A percentile compares a stretch with the other conserved stretches of the same genome.
These are phyloP conservation scores for Boletus subparvulus DNA, from an alignment of 768 basidiomycete genomes.

Conservation along the genomic window DNA sequence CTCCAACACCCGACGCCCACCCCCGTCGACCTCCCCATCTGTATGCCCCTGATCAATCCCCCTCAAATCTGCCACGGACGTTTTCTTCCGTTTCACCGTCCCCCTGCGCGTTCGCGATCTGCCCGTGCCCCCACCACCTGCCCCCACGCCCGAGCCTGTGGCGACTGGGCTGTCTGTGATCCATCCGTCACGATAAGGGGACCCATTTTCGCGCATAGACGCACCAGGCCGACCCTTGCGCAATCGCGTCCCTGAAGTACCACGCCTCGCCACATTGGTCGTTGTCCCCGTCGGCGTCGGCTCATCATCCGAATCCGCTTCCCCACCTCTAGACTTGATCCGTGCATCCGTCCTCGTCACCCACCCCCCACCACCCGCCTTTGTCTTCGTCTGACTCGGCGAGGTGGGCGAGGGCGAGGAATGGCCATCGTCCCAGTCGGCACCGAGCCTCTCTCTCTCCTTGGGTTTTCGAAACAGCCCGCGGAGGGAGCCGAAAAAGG, in stretches of 20 bases:
- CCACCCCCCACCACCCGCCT: constrained; percentile 13
- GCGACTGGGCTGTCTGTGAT: constrained; percentile 10
- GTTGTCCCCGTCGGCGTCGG: not conserved
- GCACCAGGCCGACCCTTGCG: constrained; percentile 19
- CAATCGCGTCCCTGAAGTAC: not conserved
- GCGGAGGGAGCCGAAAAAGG: constrained; percentile 27
- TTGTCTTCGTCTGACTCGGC: not conserved
- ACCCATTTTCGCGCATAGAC: not conserved
- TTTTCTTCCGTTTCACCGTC: constrained; percentile 14
- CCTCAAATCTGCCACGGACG: constrained; percentile 26
- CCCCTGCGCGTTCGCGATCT: constrained; percentile 3
- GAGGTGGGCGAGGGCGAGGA: not conserved
- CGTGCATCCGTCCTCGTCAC: constrained; percentile 30
- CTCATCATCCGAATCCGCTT: constrained; percentile 21
- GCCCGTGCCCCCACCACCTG: not conserved
- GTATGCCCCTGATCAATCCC: constrained; percentile 30
- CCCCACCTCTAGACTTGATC: constrained; percentile 1
- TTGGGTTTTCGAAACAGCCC: constrained; percentile 28
- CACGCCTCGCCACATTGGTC: not conserved
- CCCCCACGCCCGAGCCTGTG: not conserved
- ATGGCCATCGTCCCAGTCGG: constrained; percentile 12
- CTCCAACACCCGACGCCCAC: not conserved
- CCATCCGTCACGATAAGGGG: constrained; percentile 20
- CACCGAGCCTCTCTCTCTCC: not conserved
- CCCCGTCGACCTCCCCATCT: constrained; percentile 23